Conservation (phyloP, 305 asterid species). For the Solanum aculeatissimum region DNA sequence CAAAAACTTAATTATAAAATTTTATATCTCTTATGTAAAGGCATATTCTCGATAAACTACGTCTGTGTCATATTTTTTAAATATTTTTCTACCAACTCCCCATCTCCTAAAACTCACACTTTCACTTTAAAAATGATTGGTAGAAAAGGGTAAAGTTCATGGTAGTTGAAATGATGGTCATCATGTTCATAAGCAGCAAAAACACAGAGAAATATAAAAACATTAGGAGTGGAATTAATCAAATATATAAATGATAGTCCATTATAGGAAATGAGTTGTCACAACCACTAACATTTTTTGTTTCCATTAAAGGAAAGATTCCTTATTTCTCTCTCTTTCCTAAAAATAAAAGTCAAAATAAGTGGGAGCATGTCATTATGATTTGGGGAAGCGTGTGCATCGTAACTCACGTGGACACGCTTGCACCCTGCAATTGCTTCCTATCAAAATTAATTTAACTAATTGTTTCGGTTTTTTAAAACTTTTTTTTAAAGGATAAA, state of each 20-base stretch:
- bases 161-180: not conserved
- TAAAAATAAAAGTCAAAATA: slow-evolving; percentile 14
- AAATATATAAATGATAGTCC: not conserved
- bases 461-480: too few species aligned
- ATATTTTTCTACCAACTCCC: not conserved
- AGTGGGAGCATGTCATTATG: slow-evolving; percentile 16
- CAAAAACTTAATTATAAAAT: not conserved
- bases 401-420: slow-evolving; percentile 26
- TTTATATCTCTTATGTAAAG: accelerated
- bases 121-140: not conserved
- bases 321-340: slow-evolving; percentile 3
- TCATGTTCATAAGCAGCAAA: not conserved
- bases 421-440: slow-evolving; percentile 7
- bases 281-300: slow-evolving; percentile 5
- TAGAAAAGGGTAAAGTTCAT: not conserved
- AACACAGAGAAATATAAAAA: not conserved
- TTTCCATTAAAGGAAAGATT: slow-evolving; percentile 57
- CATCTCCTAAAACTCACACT: not conserved
- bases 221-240: not conserved
- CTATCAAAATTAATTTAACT: not conserved
- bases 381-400: slow-evolving; percentile 36
- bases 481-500: too few species aligned
- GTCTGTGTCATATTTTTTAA: too few species aligned
- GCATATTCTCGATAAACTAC: not conserved
- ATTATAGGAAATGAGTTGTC: not conserved